Base-by-base conservation (phyloP, 371 early-diverging fungal genomes). In the Mortierella sp. region DNA sequence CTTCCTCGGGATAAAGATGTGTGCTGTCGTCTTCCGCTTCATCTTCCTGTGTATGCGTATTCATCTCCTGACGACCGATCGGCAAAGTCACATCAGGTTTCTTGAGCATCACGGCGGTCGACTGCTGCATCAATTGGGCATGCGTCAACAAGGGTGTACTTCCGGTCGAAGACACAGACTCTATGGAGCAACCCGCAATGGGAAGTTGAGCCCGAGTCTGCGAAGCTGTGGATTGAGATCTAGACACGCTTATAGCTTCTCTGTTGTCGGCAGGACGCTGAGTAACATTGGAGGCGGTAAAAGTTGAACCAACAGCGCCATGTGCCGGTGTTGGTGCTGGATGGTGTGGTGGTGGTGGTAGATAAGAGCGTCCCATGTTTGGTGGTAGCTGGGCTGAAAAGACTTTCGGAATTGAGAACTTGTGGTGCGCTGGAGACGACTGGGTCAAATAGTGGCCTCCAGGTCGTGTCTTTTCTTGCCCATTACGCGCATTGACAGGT, bases 401-500 rank as follows among this genome's bases (percentile, higher is more conserved):
- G 12, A 31, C 43, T n/a, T 56, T 28, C 10, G 52, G 25, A 8
- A 5, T n/a, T 17, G 57, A 51, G 8, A 6, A 43, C 39, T 48
- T 31, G 27, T 49, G 45, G 46, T 29, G 40, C 40, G 39, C 24
- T 0, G 49, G 29, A 1, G 25, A 34, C 8, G 65, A 16, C 1
- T 52, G 45, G 9, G 65, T 52, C 25, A 57, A 31, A 34, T 64
- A 64, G 25, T 64, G 65, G 17, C 57, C 46, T 25, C 37, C 49
- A 9, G 65, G 46, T n/a, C n/a, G n/a, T n/a, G n/a, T n/a, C n/a
- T n/a, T n/a, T n/a, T n/a, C n/a, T n/a, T n/a, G n/a, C n/a, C n/a
- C n/a, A n/a, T n/a, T n/a, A n/a, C n/a, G n/a, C n/a, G n/a, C n/a
- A n/a, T n/a, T n/a, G 9, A 55, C 27, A 43, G 58, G 70, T n/a